Conservation (phyloP, 2,329 filamentous ascomycete genomes). For the Ophiostoma ips region DNA sequence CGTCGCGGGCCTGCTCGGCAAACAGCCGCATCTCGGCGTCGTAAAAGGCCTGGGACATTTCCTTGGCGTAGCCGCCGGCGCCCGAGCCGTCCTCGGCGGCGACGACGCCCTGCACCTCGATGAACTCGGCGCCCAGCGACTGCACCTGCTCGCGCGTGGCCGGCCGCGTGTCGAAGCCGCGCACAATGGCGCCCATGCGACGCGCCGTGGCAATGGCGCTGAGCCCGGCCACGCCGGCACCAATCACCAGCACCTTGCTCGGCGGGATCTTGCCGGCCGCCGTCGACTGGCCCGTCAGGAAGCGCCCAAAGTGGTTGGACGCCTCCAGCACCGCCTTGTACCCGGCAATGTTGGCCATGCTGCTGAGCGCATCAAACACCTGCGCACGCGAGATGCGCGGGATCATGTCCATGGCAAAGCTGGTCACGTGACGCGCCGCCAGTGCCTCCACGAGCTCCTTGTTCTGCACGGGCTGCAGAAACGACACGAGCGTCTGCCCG, state of each 20-base stretch:
- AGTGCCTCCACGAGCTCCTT: constrained; percentile 59
- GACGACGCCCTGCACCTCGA: constrained; percentile 63
- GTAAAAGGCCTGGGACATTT: constrained; percentile 90
- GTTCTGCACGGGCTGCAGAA: constrained; percentile 74
- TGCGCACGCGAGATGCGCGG: constrained; percentile 81
- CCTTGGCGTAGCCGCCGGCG: constrained; percentile 77
- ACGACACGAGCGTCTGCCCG: constrained; percentile 64
- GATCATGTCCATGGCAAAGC: constrained; percentile 88
- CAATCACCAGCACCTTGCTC: constrained; percentile 81
- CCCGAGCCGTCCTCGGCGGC: constrained; percentile 74
- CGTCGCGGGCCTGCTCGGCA: constrained; percentile 71
- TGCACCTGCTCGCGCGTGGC: constrained; percentile 81
- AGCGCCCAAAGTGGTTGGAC: constrained; percentile 78
- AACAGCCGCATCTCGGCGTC: constrained; percentile 90
- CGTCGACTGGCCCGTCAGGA: constrained; percentile 79
- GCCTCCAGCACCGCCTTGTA: constrained; percentile 88
- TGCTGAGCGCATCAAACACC: constrained; percentile 76
- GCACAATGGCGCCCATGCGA: constrained; percentile 75
- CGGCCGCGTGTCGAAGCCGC: constrained; percentile 82
- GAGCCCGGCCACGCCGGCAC: constrained; percentile 75
- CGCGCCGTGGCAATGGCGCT: constrained; percentile 80
- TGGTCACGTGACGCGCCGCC: constrained; percentile 54
- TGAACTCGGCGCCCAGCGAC: constrained; percentile 77
- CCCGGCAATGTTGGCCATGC: constrained; percentile 88
- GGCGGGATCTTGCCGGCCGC: constrained; percentile 83